Evolutionary conservation across 2,329 filamentous ascomycete genomes (phyloP), one percentile per base, ranked within the genome.

Genomic region (Pestalotiopsis sp.): DNA sequence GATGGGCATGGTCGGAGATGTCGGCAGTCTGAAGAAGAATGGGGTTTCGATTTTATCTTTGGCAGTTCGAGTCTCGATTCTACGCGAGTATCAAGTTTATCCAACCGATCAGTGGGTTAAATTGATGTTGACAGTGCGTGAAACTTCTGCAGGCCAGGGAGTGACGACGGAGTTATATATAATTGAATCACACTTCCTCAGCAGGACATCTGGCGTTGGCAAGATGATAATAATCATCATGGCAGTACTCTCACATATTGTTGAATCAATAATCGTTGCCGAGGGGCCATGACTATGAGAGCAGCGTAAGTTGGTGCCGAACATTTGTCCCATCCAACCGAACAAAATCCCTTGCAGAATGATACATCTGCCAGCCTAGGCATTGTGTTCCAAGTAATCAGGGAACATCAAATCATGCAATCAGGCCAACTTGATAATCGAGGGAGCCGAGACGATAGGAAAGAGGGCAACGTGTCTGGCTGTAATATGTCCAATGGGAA

Each of bases 1-100:
- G 70, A 83, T 80, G 71, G 82, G 82, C 82, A 84, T 84, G 57
- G 45, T 52, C 17, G 45, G 45, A 52, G 14, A 17, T 52, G 27
- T 6, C 5, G 5, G 27, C 27, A 27, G 27, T 27, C 27, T 27
- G 27, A 6, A 27, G 23, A 27, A 5, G 4, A 4, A 27, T 27
- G 5, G 5, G 27, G 5, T 27, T 27, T 27, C 5, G 4, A 1
- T 4, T 27, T 27, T 27, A 27, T 27, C 27, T 27, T 27, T 27
- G 4, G 27, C 5, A 27, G 5, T 27, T 4, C 1, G 1, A 27
- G 27, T 27, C 27, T 27, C 27, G 27, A 23, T 23, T 23, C 23
- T 23, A 3, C 23, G 23, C 23, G 23, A 23, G 23, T 23, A 23
- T 23, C 23, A 23, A 23, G 23, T 23, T 23, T 23, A 23, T 23